A percentile compares a stretch with the other conserved stretches of the same genome.
Conservation (phyloP, 257 asterid genomes). For the Fraxinus cuspidata region DNA sequence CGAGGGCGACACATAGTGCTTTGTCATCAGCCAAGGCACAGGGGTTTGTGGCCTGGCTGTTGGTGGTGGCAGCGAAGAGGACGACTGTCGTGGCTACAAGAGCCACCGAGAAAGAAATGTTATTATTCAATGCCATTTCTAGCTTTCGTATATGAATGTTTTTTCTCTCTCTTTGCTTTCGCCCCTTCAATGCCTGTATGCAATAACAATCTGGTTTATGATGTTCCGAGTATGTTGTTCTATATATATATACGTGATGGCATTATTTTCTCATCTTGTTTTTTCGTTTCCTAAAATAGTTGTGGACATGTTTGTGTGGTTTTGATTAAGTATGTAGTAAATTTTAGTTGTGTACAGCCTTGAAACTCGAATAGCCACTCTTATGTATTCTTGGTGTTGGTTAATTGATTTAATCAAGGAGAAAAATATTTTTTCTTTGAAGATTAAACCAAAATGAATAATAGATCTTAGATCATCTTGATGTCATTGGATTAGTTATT, state of each 20-base stretch:
- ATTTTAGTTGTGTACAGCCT: neutral
- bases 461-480: too few species aligned
- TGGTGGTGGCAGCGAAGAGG: neutral
- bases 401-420: too few species aligned
- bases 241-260: neutral
- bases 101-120: slow-evolving; percentile 1
- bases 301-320: neutral
- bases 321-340: neutral
- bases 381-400: neutral
- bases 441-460: too few species aligned
- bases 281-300: neutral
- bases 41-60: neutral
- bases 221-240: neutral
- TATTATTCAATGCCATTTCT: neutral
- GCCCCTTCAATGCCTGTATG: neutral
- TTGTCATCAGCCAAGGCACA: neutral
- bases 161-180: neutral
- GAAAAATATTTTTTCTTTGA: too few species aligned
- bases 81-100: neutral
- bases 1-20: neutral
- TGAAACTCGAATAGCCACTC: neutral
- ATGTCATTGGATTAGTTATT: too few species aligned
- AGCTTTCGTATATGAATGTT: neutral
- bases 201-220: neutral
- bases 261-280: neutral